A percentile compares a stretch with the other conserved stretches of the same genome.
phyloP scores from a whole-genome alignment of 2,329 filamentous ascomycete genomes.

The Pseudogymnoascus sp. region DNA sequence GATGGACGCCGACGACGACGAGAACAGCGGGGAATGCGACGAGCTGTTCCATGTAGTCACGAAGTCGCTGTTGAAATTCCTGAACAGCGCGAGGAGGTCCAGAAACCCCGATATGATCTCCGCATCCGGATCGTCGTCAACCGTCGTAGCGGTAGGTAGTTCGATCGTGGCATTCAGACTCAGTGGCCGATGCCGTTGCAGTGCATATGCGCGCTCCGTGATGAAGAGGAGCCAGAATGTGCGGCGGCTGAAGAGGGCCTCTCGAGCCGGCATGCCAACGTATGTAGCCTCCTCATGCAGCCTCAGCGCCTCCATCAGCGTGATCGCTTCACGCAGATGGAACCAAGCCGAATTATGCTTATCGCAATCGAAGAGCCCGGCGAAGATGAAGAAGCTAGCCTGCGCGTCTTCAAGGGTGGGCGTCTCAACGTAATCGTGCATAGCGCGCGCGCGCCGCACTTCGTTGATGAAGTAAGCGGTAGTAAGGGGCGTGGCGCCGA shows the following conservation, averaged over 20 bases:
- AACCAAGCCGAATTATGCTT: conserved; percentile 33
- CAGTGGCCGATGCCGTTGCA: conserved; percentile 30
- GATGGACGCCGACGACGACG: neutral
- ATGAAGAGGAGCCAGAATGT: conserved; percentile 29
- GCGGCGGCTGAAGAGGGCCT: conserved; percentile 24
- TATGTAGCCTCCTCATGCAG: conserved; percentile 30
- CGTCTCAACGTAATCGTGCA: conserved; percentile 24
- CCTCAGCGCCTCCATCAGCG: conserved; percentile 26
- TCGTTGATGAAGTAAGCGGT: conserved; percentile 22
- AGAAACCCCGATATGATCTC: conserved; percentile 30
- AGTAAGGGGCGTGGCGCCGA: conserved; percentile 12
- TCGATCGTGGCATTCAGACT: conserved; percentile 24
- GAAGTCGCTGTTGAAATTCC: conserved; percentile 27
- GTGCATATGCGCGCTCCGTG: conserved; percentile 30
- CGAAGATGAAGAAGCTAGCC: conserved; percentile 32
- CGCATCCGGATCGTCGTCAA: conserved; percentile 22
- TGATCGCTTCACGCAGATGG: conserved; percentile 30
- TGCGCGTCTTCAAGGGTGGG: conserved; percentile 28
- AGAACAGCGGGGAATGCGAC: neutral
- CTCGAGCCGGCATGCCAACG: neutral
- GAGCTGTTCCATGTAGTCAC: conserved; percentile 27
- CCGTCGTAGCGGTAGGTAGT: conserved; percentile 19
- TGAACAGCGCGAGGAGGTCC: conserved; percentile 28
- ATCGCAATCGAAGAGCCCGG: conserved; percentile 28
- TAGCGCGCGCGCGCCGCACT: conserved; percentile 25